These are phyloP conservation scores for Xylariaceae sp. DNA, from an alignment of 2,329 filamentous ascomycete species.

Conservation along the genomic window DNA sequence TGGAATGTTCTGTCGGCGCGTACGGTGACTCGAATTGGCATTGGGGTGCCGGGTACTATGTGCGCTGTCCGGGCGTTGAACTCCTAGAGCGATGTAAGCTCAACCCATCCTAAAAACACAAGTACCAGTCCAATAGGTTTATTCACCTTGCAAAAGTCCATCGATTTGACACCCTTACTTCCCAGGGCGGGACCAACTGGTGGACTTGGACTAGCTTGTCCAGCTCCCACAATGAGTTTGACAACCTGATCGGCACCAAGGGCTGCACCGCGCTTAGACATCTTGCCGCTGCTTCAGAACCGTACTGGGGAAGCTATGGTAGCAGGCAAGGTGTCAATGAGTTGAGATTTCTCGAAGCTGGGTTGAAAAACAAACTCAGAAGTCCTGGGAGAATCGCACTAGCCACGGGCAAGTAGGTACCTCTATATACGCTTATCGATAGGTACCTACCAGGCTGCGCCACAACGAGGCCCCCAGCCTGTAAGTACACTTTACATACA, in stretches of 20 bases:
- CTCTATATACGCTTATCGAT: slow-evolving; percentile 8
- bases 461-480: neutral
- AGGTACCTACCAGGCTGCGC: too few species aligned
- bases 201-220: slow-evolving; percentile 89
- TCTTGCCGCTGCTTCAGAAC: slow-evolving; percentile 30
- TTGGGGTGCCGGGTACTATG: slow-evolving; percentile 75
- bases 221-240: slow-evolving; percentile 95
- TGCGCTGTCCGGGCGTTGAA: slow-evolving; percentile 94
- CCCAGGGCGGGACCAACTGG: slow-evolving; percentile 94
- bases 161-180: slow-evolving; percentile 96
- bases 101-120: slow-evolving; percentile 15
- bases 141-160: slow-evolving; percentile 96
- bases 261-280: slow-evolving; percentile 49
- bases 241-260: slow-evolving; percentile 67
- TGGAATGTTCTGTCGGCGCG: slow-evolving; percentile 88
- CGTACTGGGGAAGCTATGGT: neutral
- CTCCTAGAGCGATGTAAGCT: slow-evolving; percentile 55
- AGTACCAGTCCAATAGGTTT: neutral
- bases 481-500: neutral
- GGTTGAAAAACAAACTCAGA: slow-evolving; percentile 3
- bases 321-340: neutral
- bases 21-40: slow-evolving; percentile 86
- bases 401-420: slow-evolving; percentile 7
- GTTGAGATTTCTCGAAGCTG: slow-evolving; percentile 1
- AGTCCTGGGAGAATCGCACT: slow-evolving; percentile 5